A percentile compares a stretch with the other conserved stretches of the same genome.
Evolutionary conservation across 108 stramenopile genomes (phyloP).

Genomic region (Fragilariopsis cylindrus): DNA sequence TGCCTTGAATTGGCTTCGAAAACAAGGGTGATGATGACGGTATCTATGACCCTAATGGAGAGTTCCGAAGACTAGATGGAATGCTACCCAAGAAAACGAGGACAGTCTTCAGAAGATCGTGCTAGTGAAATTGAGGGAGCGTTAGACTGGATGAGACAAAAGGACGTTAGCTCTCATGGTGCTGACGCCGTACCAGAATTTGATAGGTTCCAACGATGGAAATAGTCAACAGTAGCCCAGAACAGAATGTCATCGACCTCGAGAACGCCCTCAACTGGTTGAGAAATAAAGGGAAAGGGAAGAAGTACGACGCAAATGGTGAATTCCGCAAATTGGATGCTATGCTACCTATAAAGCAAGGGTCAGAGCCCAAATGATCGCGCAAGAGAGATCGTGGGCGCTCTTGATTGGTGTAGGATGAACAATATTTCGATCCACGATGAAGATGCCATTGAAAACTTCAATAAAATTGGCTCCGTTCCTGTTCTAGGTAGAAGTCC

Average conservation of each 20-base stretch:
- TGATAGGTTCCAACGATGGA: not conserved
- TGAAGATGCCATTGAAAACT: constrained; percentile 15
- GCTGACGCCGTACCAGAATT: constrained; percentile 6
- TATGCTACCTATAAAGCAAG: constrained; percentile 20
- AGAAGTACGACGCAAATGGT: not conserved
- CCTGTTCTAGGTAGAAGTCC: not conserved
- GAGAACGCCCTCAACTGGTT: constrained; percentile 42
- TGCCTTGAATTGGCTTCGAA: constrained; percentile 38
- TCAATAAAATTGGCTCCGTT: constrained; percentile 14
- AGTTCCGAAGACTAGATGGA: constrained; percentile 29
- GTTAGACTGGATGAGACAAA: constrained; percentile 35
- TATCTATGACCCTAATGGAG: constrained; percentile 22
- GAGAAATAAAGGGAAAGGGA: constrained; percentile 13
- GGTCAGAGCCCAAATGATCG: constrained; percentile 21
- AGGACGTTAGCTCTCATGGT: constrained; percentile 5
- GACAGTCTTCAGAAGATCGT: constrained; percentile 26
- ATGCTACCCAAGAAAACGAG: constrained; percentile 26
- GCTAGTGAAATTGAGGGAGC: constrained; percentile 37
- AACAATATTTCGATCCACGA: constrained; percentile 18
- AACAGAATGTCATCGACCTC: constrained; percentile 21
- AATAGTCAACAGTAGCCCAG: constrained; percentile 24
- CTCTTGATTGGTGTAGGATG: constrained; percentile 21
- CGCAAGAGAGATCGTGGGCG: constrained; percentile 24
- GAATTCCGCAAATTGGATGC: constrained; percentile 26
- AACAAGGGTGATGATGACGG: constrained; percentile 22